A percentile compares a stretch with the other conserved stretches of the same genome.
Conservation (phyloP, 805 yeast species). For the Suhomyces sp. region DNA sequence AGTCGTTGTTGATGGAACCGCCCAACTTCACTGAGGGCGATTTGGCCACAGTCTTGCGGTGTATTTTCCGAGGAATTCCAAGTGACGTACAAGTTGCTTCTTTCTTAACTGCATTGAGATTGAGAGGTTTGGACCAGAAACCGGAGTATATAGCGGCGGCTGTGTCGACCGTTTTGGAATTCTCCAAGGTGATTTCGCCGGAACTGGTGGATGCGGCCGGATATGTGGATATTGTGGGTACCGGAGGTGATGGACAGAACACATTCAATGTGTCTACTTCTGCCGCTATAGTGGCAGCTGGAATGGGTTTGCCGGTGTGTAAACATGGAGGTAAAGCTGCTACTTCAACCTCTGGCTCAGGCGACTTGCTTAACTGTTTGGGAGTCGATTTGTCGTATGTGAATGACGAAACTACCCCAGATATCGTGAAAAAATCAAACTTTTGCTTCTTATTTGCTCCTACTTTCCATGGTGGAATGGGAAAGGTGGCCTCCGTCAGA, state of each 20-base stretch:
- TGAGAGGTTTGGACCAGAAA: conserved; percentile 73
- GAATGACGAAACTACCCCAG: conserved; percentile 58
- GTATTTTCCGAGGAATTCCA: conserved; percentile 60
- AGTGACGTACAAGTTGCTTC: conserved; percentile 72
- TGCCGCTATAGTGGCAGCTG: conserved; percentile 91
- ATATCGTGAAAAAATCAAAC: conserved; percentile 47
- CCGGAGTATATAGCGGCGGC: conserved; percentile 86
- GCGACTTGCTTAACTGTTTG: conserved; percentile 77
- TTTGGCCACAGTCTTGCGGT: conserved; percentile 58
- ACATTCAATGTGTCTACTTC: conserved; percentile 97
- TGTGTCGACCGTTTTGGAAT: conserved; percentile 68
- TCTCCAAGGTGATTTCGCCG: conserved; percentile 55
- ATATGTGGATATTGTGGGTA: conserved; percentile 89
- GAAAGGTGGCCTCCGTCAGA: conserved; percentile 74
- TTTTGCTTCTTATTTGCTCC: conserved; percentile 88
- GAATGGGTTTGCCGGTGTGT: conserved; percentile 76
- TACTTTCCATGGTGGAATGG: conserved; percentile 91
- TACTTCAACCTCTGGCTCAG: conserved; percentile 90
- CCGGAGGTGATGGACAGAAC: conserved; percentile 98
- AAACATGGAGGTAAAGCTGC: conserved; percentile 98
- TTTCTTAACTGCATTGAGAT: conserved; percentile 74
- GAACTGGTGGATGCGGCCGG: conserved; percentile 47
- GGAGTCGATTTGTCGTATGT: conserved; percentile 82
- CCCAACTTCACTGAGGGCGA: conserved; percentile 65
- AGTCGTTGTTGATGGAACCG: conserved; percentile 59